Evolutionary conservation across 1,139 yeast species (phyloP).

Genomic region (Saccharomyces hybrid): DNA sequence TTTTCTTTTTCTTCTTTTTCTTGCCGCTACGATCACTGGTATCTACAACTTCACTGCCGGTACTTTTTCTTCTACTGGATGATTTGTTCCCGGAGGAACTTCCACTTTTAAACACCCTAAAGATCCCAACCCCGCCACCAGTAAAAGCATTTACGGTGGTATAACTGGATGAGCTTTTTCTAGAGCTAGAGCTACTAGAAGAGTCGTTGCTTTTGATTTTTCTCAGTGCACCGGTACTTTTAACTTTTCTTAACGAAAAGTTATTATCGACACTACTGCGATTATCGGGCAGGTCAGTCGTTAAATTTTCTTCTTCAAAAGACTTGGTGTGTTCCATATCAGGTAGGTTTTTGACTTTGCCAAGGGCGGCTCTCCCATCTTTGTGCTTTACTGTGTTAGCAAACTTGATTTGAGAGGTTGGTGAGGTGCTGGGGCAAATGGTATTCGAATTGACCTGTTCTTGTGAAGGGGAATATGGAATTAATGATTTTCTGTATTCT

Average conservation of each 20-base stretch:
- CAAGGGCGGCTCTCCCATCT: slow-evolving; percentile 9
- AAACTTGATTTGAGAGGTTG: slow-evolving; percentile 7
- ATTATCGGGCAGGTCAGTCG: not conserved
- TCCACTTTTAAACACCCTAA: slow-evolving; percentile 2
- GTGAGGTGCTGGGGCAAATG: not conserved
- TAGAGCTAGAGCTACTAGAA: slow-evolving; percentile 1
- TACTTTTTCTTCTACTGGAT: slow-evolving; percentile 7
- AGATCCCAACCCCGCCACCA: slow-evolving; percentile 2
- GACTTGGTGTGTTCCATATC: not conserved
- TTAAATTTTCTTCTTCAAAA: not conserved
- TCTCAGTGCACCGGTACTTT: slow-evolving; percentile 7
- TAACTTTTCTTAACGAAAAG: slow-evolving; percentile 6
- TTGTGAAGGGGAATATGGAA: not conserved
- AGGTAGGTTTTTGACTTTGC: slow-evolving; percentile 4
- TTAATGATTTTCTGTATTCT: not conserved
- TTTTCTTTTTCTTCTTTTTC: not conserved
- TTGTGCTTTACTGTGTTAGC: slow-evolving; percentile 6
- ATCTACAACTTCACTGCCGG: not conserved
- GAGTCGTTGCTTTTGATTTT: slow-evolving; percentile 4
- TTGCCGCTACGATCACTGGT: not conserved
- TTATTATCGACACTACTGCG: not conserved
- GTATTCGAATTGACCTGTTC: not conserved
- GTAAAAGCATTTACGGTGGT: slow-evolving; percentile 2
- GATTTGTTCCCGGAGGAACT: not conserved
- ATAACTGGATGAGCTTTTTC: slow-evolving; percentile 3